These are phyloP conservation scores for Brassica incana DNA, from an alignment of 345 rosid genomes.

Conservation along the genomic window DNA sequence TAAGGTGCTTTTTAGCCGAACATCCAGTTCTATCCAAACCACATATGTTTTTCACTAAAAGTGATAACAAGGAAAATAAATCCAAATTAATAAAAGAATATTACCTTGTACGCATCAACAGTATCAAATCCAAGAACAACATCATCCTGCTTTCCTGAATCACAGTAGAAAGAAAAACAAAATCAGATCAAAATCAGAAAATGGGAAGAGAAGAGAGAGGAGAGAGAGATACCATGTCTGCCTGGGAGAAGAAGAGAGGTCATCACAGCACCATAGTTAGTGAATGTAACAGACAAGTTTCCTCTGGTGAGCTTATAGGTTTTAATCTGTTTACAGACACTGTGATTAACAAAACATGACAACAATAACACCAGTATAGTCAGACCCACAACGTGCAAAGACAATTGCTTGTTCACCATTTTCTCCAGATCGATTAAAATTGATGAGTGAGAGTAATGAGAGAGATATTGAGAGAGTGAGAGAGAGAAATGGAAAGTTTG, in stretches of 20 bases:
- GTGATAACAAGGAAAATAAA: background rate
- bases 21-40: background rate
- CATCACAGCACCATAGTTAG: constrained; percentile 71
- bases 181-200: constrained; percentile 2
- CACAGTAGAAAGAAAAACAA: background rate
- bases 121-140: constrained; percentile 56
- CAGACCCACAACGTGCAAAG: background rate
- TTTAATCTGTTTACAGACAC: constrained; percentile 23
- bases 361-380: constrained; percentile 11
- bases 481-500: constrained; percentile 16
- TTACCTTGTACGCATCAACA: constrained; percentile 50
- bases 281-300: constrained; percentile 44
- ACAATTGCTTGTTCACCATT: constrained; percentile 9
- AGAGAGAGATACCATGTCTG: constrained; percentile 43
- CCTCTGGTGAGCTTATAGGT: constrained; percentile 49
- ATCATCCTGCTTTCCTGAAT: constrained; percentile 54
- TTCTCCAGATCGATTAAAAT: constrained; percentile 10
- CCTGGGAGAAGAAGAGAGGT: constrained; percentile 58
- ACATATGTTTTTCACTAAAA: background rate
- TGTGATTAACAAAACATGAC: constrained; percentile 1
- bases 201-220: background rate
- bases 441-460: background rate
- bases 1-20: background rate
- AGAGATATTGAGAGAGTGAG: background rate
- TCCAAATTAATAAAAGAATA: background rate